Conservation (phyloP, 140 eudicot species). For the Bidens hawaiensis region DNA sequence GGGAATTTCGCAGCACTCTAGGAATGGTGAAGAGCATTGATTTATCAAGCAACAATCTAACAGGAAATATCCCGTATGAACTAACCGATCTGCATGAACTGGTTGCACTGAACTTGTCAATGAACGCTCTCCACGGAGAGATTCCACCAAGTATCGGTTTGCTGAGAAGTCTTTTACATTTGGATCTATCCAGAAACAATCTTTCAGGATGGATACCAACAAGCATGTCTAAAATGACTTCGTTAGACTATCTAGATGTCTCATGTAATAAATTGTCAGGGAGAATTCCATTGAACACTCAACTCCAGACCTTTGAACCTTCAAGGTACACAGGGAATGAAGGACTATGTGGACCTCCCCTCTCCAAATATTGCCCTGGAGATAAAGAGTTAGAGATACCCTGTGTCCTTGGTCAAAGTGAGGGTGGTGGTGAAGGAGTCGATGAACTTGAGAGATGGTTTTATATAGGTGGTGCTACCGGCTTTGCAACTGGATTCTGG, state of each 20-base stretch:
- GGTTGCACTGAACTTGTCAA: neutral
- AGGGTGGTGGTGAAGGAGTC: neutral
- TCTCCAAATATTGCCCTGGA: neutral
- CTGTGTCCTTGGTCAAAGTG: neutral
- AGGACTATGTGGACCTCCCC: neutral
- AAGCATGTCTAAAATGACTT: neutral
- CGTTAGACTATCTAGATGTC: neutral
- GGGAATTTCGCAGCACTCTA: neutral
- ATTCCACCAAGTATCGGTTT: neutral
- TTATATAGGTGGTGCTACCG: neutral
- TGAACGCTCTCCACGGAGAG: neutral
- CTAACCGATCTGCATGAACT: neutral
- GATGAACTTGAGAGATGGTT: neutral
- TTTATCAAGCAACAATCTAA: neutral
- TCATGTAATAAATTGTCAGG: neutral
- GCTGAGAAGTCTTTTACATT: neutral
- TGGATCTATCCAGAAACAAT: slow-evolving; percentile 2
- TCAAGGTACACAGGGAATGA: neutral
- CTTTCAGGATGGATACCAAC: neutral
- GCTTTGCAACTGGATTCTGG: neutral
- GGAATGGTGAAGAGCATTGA: neutral
- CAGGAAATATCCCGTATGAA: neutral
- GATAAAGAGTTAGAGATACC: neutral
- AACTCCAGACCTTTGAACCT: neutral
- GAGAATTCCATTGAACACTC: neutral